Evolutionary conservation across 805 yeast species (phyloP).

Genomic region (Monosporozyma unispora): DNA sequence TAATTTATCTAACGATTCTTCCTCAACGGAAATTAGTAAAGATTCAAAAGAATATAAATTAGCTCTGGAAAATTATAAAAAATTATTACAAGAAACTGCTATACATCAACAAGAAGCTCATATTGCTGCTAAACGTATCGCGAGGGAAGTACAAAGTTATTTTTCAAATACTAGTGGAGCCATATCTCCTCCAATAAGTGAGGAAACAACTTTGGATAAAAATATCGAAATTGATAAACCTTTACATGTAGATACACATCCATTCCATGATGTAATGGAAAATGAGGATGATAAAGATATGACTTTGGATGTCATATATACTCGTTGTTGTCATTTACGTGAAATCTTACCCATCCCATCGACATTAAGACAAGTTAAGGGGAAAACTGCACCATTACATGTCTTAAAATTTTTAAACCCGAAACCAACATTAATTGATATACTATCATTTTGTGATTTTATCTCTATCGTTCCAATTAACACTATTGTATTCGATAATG

Average conservation of each 20-base stretch:
- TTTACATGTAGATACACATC: constrained; percentile 51
- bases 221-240: constrained; percentile 70
- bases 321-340: constrained; percentile 85
- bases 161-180: neutral
- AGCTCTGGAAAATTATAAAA: constrained; percentile 51
- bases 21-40: constrained; percentile 2
- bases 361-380: constrained; percentile 70
- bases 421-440: constrained; percentile 78
- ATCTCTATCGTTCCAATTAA: constrained; percentile 74
- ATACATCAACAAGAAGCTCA: constrained; percentile 74
- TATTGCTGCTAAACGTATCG: constrained; percentile 58
- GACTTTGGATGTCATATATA: constrained; percentile 59
- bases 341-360: constrained; percentile 90
- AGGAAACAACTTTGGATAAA: too few relatives aligned
- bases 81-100: constrained; percentile 50
- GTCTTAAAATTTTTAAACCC: constrained; percentile 69
- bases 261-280: constrained; percentile 31
- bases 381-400: constrained; percentile 66
- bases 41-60: constrained; percentile 37
- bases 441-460: constrained; percentile 81
- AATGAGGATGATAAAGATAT: constrained; percentile 19
- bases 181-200: neutral
- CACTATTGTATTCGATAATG: constrained; percentile 70
- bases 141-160: constrained; percentile 49
- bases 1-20: constrained; percentile 14